phyloP scores from a whole-genome alignment of 2,329 filamentous ascomycete genomes.

The Pseudopyricularia javanii region DNA sequence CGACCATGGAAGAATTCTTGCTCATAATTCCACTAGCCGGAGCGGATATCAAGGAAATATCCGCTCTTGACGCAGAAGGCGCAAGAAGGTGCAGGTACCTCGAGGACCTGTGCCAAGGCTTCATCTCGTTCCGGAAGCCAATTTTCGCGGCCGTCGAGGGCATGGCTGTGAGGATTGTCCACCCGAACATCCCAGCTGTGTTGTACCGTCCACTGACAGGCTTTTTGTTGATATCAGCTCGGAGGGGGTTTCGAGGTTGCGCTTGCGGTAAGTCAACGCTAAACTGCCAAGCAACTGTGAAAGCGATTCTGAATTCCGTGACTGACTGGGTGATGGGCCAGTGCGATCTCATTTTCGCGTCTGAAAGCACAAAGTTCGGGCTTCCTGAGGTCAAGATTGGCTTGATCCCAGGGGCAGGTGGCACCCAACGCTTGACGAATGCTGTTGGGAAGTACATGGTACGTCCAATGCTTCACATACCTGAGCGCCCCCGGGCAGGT shows the following conservation, averaged over 20 bases:
- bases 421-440: constrained; percentile 18
- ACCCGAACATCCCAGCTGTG: background rate
- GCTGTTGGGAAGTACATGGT: constrained; percentile 21
- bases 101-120: constrained; percentile 25
- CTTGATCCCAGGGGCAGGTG: constrained; percentile 16
- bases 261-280: constrained; percentile 21
- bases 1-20: background rate
- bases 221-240: constrained; percentile 17
- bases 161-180: constrained; percentile 27
- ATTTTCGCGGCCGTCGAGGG: constrained; percentile 36
- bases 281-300: background rate
- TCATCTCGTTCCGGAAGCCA: constrained; percentile 28
- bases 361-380: constrained; percentile 14
- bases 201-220: background rate
- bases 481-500: no score
- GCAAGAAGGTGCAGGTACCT: constrained; percentile 16
- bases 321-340: constrained; percentile 4
- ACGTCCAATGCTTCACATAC: background rate
- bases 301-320: background rate
- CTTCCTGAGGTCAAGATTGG: constrained; percentile 19
- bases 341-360: constrained; percentile 23
- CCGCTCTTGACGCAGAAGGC: constrained; percentile 13
- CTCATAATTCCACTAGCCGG: constrained; percentile 11
- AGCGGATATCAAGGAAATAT: constrained; percentile 22
- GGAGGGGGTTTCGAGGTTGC: constrained; percentile 39